Base-by-base conservation (phyloP, 2,329 filamentous ascomycete species). In the Knufia petricola region DNA sequence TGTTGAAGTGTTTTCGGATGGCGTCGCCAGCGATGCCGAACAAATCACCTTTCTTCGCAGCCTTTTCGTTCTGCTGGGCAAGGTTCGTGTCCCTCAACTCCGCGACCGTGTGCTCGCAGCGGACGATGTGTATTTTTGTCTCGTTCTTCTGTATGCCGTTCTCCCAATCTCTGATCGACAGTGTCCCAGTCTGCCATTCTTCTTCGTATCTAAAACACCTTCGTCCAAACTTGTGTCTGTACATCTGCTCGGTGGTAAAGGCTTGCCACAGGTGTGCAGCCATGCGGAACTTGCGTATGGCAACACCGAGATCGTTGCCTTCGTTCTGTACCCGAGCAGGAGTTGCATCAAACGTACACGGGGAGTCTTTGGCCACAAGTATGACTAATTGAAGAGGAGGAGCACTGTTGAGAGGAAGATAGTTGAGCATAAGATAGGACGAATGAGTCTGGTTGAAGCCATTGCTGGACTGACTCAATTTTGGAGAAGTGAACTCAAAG, bases 181-280 rank as follows among this genome's bases (percentile, higher is more conserved):
- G 74, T 1, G 86, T 85, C 6, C 89, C 89, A 2, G 81, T 79
- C 52, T 85, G 85, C 92, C 92, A 96, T 63, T 95, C 86, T 65
- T 98, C 92, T 59, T 96, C 92, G 54, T 94, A 89, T 37, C 89
- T 78, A 65, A 95, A 96, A 46, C 79, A 82, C 50, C 90, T 81
- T 50, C 90, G 78, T 8, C 89, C 88, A 57, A 96, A 79, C 52
- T 84, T 85, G 63, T 95, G 85, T 54, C 87, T 82, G 64, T 80
- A 84, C 90, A 96, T 96, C 64, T 96, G 89, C 64, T 98, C 92
- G 4, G 87, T 87, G 0, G 90, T 96, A 61, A 94, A 96, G 6
- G 89, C 87, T 64, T 98, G 92, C 89, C 92, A 96, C 12, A 96
- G 73, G 63, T 96, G 95, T 20, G 87, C 90, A 15, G 88, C 84